Conservation (phyloP, 768 basidiomycete genomes). For the Trametes cinnabarina region DNA sequence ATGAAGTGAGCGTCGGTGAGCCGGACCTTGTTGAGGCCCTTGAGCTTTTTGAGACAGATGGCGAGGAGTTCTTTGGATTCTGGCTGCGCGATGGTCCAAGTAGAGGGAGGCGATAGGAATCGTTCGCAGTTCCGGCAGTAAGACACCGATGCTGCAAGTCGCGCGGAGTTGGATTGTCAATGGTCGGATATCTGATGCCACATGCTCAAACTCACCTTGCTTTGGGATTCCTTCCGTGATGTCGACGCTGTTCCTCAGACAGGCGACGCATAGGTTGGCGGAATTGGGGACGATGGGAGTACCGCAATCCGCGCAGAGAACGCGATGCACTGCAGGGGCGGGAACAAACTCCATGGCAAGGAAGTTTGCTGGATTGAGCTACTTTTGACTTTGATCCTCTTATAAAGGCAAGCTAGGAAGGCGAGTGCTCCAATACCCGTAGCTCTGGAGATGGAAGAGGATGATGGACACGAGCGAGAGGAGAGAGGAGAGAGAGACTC, state of each 20-base stretch:
- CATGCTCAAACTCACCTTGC: conserved; percentile 55
- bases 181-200: not conserved
- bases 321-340: conserved; percentile 72
- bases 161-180: not conserved
- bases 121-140: conserved; percentile 97
- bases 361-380: too few species aligned
- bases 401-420: too few species aligned
- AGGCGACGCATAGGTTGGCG: conserved; percentile 87
- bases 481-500: not conserved
- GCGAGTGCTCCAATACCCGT: too few species aligned
- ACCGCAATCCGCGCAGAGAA: conserved; percentile 90
- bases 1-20: conserved; percentile 98
- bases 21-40: conserved; percentile 90
- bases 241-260: conserved; percentile 89
- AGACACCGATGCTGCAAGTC: conserved; percentile 69
- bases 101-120: conserved; percentile 84
- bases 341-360: conserved; percentile 74
- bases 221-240: conserved; percentile 98
- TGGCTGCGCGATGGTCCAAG: conserved; percentile 83
- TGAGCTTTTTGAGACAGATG: conserved; percentile 92
- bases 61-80: conserved; percentile 94
- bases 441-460: not conserved
- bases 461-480: not conserved
- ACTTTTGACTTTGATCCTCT: too few species aligned
- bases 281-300: conserved; percentile 89